Evolutionary conservation across 179 eudicot species (phyloP), one percentile per base, ranked within the genome.

Genomic region (Beta lomatogona): DNA sequence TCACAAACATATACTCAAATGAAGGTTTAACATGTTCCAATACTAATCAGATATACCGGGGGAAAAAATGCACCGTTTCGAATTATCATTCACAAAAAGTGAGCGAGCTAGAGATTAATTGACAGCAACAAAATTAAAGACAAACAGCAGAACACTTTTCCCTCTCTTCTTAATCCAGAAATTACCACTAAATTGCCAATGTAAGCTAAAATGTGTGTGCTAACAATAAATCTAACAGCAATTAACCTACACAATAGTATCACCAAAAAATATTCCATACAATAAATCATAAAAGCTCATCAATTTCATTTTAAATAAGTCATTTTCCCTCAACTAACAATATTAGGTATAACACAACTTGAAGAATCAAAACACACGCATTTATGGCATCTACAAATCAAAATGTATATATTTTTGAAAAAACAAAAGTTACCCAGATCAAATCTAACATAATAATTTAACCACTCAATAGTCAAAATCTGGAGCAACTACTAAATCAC

Each of bases 191-290:
- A 69, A 44, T 16, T 41, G 52, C 50, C 53, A 69, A 41, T 16
- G 73, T 16, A 69, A 18, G n/a, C 73, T 69, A 4, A 69, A 69
- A 69, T 67, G 71, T 67, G 52, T 69, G 41, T 48, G 66, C 52
- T 28, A 68, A 54, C 48, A 25, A 54, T 54, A 60, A 58, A 74
- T 50, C 46, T 50, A 18, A 63, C 78, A 73, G 57, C 66, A 36
- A 58, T 52, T 13, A 57, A 66, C 14, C 69, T 16, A 57, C 50
- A 75, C 19, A 21, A 21, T 16, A 8, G 16, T 45, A 69, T 44
- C 22, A 36, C 15, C 71, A 66, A 66, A 66, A 2, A 19, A 18
- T 18, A 45, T 45, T 44, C 54, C 21, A 45, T 7, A 0, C 16
- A 2, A 16, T 45, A 69, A 70, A 36, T 36, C 41, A 70, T n/a